Base-by-base conservation (phyloP, 2,329 filamentous ascomycete species). In the Biscogniauxia mediterranea region DNA sequence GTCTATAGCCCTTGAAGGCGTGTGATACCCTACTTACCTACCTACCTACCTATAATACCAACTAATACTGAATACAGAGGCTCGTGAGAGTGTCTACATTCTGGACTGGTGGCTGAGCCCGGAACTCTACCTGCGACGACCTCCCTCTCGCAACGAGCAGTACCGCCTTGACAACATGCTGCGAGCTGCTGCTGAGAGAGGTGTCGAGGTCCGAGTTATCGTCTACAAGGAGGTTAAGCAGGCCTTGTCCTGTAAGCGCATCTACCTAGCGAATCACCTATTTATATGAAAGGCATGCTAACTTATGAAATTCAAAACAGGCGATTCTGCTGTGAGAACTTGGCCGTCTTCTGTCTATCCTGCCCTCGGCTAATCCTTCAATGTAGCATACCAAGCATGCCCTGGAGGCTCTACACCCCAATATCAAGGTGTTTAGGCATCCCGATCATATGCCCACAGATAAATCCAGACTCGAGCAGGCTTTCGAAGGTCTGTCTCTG, bases 151-250 rank as follows among this genome's bases (percentile, higher is more conserved):
- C 72, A 93, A 96, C 76, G 89, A 96, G 74, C 82, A 89, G 68
- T 97, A 96, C 73, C 88, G 93, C 5, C 79, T 97, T 49, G 93
- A 97, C 76, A 85, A 87, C 55, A 88, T 96, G 87, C 84, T 97
- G 54, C 84, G 90, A 69, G 88, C 88, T 58, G 93, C 92, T 8
- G 92, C 93, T 25, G 84, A 94, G 76, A 86, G 93, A 52, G 93
- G 93, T 51, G 93, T 97, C 53, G 86, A 89, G 68, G 82, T 97
- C 68, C 89, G 93, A 69, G 83, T 96, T 56, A 93, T 97, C 57
- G 91, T 97, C 11, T 97, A 97, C 79, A 97, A 96, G 77, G 93
- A 97, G 77, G 91, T 94, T 7, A 86, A 90, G 3, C 89, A 92
- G 70, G 90, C 92, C 49, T 78, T 96, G 70, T 93, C 90, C 50